Conservation (phyloP, 441 rosid genomes). For the Erodium texanum region DNA sequence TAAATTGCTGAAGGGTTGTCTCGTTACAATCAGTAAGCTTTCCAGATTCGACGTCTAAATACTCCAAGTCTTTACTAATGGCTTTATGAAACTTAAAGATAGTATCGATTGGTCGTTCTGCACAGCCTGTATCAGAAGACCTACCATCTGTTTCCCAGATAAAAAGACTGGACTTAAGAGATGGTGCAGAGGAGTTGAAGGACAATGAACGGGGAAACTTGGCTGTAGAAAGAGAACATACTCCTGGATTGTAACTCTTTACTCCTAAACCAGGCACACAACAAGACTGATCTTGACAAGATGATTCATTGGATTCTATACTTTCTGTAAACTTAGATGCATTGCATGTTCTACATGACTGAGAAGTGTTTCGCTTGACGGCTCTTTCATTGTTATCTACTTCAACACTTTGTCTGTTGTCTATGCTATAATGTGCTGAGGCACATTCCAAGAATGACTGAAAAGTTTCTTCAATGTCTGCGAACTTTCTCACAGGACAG, state of each 20-base stretch:
- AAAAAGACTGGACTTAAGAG: conserved; percentile 64
- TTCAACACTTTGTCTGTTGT: conserved; percentile 9
- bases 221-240: conserved; percentile 45
- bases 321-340: conserved; percentile 19
- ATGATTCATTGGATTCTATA: conserved; percentile 24
- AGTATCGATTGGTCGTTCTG: conserved; percentile 57
- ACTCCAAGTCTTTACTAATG: conserved; percentile 67
- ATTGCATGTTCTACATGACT: conserved; percentile 13
- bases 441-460: conserved; percentile 13
- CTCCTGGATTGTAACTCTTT: conserved; percentile 36
- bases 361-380: conserved; percentile 27
- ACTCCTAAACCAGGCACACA: conserved; percentile 66
- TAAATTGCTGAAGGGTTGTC: conserved; percentile 52
- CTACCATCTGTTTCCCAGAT: conserved; percentile 55
- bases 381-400: conserved; percentile 26
- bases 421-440: neutral
- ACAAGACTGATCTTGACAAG: conserved; percentile 33
- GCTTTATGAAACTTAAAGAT: conserved; percentile 78
- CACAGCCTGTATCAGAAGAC: conserved; percentile 30
- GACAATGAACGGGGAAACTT: conserved; percentile 56
- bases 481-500: conserved; percentile 42
- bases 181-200: conserved; percentile 48
- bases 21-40: conserved; percentile 52
- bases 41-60: conserved; percentile 65
- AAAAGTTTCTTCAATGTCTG: conserved; percentile 39